Evolutionary conservation across 805 yeast genomes (phyloP).

Genomic region (Ogataea wickerhamii): DNA sequence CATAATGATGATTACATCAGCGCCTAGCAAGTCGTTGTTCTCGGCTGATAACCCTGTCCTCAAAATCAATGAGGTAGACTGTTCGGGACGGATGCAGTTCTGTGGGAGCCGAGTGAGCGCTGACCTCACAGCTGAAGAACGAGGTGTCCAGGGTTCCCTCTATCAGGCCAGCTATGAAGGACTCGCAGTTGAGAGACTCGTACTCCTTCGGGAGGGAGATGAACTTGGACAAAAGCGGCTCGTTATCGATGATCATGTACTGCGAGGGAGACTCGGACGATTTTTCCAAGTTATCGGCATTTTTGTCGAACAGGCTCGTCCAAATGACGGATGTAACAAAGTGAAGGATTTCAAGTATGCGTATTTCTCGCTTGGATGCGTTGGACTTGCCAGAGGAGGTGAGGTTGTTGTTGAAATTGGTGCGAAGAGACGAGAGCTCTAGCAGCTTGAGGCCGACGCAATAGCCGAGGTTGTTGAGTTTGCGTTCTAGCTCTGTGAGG

Average conservation of each 20-base stretch:
- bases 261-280: constrained; percentile 58
- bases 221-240: constrained; percentile 67
- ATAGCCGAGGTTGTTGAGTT: constrained; percentile 70
- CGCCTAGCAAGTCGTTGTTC: constrained; percentile 33
- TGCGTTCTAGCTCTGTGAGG: constrained; percentile 58
- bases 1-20: too few species aligned
- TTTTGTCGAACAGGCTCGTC: constrained; percentile 70
- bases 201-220: constrained; percentile 78
- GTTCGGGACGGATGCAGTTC: constrained; percentile 61
- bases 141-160: constrained; percentile 78
- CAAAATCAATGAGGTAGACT: constrained; percentile 72
- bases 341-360: constrained; percentile 70
- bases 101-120: constrained; percentile 75
- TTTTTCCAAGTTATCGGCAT: constrained; percentile 47
- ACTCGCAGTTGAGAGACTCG: constrained; percentile 72
- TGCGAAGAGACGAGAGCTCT: constrained; percentile 67
- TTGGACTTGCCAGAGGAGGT: constrained; percentile 58
- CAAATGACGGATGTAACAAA: constrained; percentile 72
- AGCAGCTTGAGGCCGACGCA: constrained; percentile 68
- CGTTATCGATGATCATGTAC: constrained; percentile 75
- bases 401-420: constrained; percentile 44
- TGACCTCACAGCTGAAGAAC: constrained; percentile 68
- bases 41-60: constrained; percentile 50
- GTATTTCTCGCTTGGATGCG: constrained; percentile 58
- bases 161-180: constrained; percentile 79